Base-by-base conservation (phyloP, 179 eudicot genomes). In the Beta lomatogona region DNA sequence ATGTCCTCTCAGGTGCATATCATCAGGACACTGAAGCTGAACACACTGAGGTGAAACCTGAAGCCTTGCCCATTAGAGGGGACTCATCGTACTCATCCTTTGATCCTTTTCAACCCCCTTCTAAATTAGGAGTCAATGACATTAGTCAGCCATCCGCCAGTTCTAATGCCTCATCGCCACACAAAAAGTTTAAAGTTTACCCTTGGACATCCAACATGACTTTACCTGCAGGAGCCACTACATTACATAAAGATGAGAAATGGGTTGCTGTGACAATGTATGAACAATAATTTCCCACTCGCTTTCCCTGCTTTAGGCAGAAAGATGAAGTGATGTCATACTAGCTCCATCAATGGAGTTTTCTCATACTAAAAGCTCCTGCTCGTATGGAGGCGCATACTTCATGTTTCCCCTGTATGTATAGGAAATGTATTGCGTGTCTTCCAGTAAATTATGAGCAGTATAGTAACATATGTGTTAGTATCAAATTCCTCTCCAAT, bases 261-360 rank as follows among this genome's bases (percentile, higher is more conserved):
- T 85, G 84, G 85, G 45, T 85, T 19, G 71, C 82, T 45, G 77
- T 85, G 28, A 60, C 82, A 55, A 80, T 71, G 81, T 71, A 12
- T 71, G 60, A 80, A 80, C 45, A 15, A 31, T 19, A 10, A 36
- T 73, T 14, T 5, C 66, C 66, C 28, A 4, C 66, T 22, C 21
- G 16, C 4, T 13, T 54, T 25, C 41, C 6, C 25, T 71, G 11
- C 25, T 64, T 22, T 41, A 9, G 36, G 14, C 15, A 10, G 21
- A 57, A 68, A 36, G 50, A 68, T 48, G 14, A 64, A 15, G 67
- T 21, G 3, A 14, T 46, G 31, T 46, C 46, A 4, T 19, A 71
- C 71, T 7, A 15, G 19, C 36, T 68, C 21, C 50, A 36, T 18
- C 19, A 48, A 48, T 48, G 53, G 53, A 48, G 48, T 7, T 6